A percentile compares a stretch with the other conserved stretches of the same genome.
These are phyloP conservation scores for Prorocentrum cordatum DNA, from an alignment of 169 alveolate genomes.

Conservation along the genomic window DNA sequence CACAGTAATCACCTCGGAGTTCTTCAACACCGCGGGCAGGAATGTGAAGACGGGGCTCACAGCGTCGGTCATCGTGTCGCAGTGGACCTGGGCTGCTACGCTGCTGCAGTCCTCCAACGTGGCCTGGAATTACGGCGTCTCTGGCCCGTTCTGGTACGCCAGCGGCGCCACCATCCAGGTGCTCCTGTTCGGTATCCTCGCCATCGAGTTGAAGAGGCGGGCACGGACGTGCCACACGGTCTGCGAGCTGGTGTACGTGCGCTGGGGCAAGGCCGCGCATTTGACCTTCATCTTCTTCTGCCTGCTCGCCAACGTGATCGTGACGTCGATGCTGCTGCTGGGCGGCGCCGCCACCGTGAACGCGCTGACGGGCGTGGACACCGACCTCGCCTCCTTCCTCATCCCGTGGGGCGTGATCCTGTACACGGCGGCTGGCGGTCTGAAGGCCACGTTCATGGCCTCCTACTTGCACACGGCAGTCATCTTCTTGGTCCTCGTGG, in stretches of 20 bases:
- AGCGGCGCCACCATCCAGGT: slow-evolving; percentile 59
- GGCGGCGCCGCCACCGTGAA: slow-evolving; percentile 47
- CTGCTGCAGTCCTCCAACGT: slow-evolving; percentile 42
- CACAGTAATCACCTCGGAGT: slow-evolving; percentile 24
- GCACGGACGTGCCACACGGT: slow-evolving; percentile 32
- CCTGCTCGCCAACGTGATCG: slow-evolving; percentile 34
- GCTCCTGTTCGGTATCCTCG: slow-evolving; percentile 26
- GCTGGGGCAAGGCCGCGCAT: slow-evolving; percentile 33
- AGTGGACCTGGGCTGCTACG: slow-evolving; percentile 68
- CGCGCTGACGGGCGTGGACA: slow-evolving; percentile 32
- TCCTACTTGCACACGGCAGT: slow-evolving; percentile 48
- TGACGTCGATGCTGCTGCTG: slow-evolving; percentile 52
- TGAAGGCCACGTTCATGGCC: slow-evolving; percentile 62
- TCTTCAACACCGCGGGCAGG: slow-evolving; percentile 65
- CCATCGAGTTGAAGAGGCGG: slow-evolving; percentile 45
- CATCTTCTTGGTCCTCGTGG: slow-evolving; percentile 45
- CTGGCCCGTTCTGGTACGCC: slow-evolving; percentile 67
- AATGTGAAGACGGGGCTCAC: slow-evolving; percentile 31
- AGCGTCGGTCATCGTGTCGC: slow-evolving; percentile 59
- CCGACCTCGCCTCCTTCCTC: slow-evolving; percentile 23
- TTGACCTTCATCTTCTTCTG: slow-evolving; percentile 24
- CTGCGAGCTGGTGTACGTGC: slow-evolving; percentile 37
- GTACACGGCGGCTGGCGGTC: slow-evolving; percentile 53
- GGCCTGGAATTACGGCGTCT: slow-evolving; percentile 33
- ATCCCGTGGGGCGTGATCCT: slow-evolving; percentile 35